Base-by-base conservation (phyloP, 768 basidiomycete species). In the Lactifluus pinguis region DNA sequence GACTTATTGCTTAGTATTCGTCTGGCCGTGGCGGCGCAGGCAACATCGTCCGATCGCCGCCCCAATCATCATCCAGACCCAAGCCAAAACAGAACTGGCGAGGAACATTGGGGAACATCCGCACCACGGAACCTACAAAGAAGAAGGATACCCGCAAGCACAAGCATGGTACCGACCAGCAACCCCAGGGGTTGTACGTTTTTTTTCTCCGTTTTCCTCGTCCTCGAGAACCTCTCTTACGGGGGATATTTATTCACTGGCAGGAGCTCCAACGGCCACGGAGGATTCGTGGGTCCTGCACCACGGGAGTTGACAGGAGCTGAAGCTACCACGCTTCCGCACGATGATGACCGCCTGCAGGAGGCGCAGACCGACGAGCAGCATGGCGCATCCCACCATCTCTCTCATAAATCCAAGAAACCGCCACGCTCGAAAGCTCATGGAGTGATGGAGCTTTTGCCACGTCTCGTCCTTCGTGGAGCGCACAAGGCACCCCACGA, bases 11-110 rank as follows among this genome's bases (percentile, higher is more conserved):
- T 15, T 42, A 62, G 9, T 73, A 79, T 67, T 86, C 84, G 14
- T 76, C 77, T 25, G 87, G 86, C 5, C 80, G 85, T 25, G 86
- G 86, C 41, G 86, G 86, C 9, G 56, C 70, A 4, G 86, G 87
- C 13, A 88, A 88, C 66, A 82, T 88, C 62, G 7, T 11, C n/a
- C 41, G 15, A 45, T 0, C 19, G 2, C 56, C 25, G 14, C 34
- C 57, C 55, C 7, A 5, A 15, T 25, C 57, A 19, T 30, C 68
- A 25, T 72, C 76, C 10, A 79, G 79, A 49, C 83, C 83, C 17
- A 79, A 73, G 49, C 73, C 70, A 11, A 59, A 75, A 29, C 79
- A 80, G 61, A 81, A 82, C 41, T 77, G 85, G 0, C 78, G 86
- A 14, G 85, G 86, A 29, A 86, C 85, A 3, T 76, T 71, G 0